These are phyloP conservation scores for Termitomyces sp. DNA, from an alignment of 768 basidiomycete species.

Conservation along the genomic window DNA sequence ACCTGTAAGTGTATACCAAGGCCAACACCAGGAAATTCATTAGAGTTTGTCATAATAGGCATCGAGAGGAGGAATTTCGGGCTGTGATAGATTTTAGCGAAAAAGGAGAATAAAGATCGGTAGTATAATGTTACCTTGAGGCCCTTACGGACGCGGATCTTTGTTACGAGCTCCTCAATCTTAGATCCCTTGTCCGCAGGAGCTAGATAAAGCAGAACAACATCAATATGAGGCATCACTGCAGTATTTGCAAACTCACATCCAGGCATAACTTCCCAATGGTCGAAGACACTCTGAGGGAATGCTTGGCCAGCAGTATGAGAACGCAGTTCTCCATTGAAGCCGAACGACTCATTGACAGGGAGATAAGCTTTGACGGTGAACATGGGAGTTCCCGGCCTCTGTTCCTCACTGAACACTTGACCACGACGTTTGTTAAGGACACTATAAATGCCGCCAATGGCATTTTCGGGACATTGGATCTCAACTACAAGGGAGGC, in stretches of 20 bases:
- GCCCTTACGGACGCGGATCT: slow-evolving; percentile 90
- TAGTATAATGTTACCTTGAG: slow-evolving; percentile 63
- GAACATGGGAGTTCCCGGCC: slow-evolving; percentile 98
- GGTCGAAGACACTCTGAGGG: slow-evolving; percentile 94
- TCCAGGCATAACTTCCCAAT: slow-evolving; percentile 86
- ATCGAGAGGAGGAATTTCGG: slow-evolving; percentile 84
- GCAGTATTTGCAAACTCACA: slow-evolving; percentile 38
- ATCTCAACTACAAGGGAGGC: slow-evolving; percentile 68
- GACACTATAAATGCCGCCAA: slow-evolving; percentile 94
- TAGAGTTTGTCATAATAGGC: slow-evolving; percentile 93
- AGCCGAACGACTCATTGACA: slow-evolving; percentile 91
- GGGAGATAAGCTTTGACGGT: slow-evolving; percentile 97
- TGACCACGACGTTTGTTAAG: slow-evolving; percentile 98
- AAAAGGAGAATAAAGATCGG: neutral
- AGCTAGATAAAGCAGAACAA: slow-evolving; percentile 29
- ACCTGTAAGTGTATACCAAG: slow-evolving; percentile 5
- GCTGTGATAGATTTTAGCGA: slow-evolving; percentile 34
- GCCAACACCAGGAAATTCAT: slow-evolving; percentile 14
- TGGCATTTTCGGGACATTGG: slow-evolving; percentile 96
- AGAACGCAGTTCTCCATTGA: slow-evolving; percentile 93
- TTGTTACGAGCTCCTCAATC: slow-evolving; percentile 76
- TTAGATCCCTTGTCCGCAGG: slow-evolving; percentile 90
- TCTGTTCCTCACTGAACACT: slow-evolving; percentile 97
- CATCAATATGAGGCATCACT: neutral
- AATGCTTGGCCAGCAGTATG: slow-evolving; percentile 96